Evolutionary conservation across 345 rosid species (phyloP), one percentile per base, ranked within the genome.

Genomic region (Pistacia integerrima): DNA sequence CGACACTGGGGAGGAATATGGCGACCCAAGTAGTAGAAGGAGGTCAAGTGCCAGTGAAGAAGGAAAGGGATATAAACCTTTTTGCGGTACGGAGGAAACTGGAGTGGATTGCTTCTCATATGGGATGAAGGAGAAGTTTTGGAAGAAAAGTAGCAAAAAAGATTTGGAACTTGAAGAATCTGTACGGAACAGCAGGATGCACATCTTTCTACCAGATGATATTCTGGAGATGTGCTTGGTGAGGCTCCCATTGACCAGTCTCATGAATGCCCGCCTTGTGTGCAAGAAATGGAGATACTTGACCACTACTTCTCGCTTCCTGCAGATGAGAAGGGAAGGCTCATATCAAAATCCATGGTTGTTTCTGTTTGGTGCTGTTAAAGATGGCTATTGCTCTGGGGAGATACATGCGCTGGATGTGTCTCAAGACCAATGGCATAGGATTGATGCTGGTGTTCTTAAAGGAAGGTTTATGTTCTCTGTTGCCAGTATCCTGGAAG

Each of bases 281-380:
- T 96, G 99, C 85, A 96, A 88, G 90, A 96, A 89, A 78, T 96
- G 99, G 99, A 84, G 91, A 76, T 75, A 75, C 82, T 83, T 93
- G 93, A 85, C 94, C 30, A 90, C 91, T 14, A 87, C 90, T 25
- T 74, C 88, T 48, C 86, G 94, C 61, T 93, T 96, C 80, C 74
- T 96, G 76, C 93, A 83, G 83, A 78, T 91, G 87, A 90, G 99
- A 79, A 85, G 74, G 51, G 93, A 93, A 69, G 89, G 97, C 20
- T 85, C 63, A 9, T 84, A 86, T 81, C 93, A 88, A 78, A 87
- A 76, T 63, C 99, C 99, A 1, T 96, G 99, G 99, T 59, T 96
- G 82, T 96, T 96, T 89, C 79, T 96, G 70, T 96, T 96, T 74
- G 91, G 93, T 65, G 84, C 91, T 79, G 90, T 90, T 70, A 95